phyloP scores from a whole-genome alignment of 2,329 filamentous ascomycete species.

The Drechslerella coelobrocha region DNA sequence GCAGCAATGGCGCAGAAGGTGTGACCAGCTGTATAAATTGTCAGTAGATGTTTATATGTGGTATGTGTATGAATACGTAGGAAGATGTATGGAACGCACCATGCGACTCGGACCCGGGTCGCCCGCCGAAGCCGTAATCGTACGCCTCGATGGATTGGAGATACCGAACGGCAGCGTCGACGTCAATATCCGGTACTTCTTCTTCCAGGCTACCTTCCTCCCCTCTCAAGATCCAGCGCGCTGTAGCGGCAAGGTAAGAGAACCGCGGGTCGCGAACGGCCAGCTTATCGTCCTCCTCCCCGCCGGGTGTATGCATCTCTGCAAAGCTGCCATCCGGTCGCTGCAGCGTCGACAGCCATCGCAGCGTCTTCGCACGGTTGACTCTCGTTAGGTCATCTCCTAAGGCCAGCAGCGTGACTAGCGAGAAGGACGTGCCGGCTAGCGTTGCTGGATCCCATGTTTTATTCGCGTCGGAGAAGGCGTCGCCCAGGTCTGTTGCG shows the following conservation, averaged over 20 bases:
- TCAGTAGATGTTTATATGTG: conserved; percentile 2
- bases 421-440: conserved; percentile 86
- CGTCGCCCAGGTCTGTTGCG: conserved; percentile 66
- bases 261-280: conserved; percentile 86
- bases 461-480: conserved; percentile 58
- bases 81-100: conserved; percentile 62
- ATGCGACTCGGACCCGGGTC: conserved; percentile 80
- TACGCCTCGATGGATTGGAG: conserved; percentile 74
- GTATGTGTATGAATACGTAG: conserved; percentile 27
- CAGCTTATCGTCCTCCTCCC: conserved; percentile 66
- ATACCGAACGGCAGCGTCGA: conserved; percentile 72
- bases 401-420: conserved; percentile 74
- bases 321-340: conserved; percentile 88
- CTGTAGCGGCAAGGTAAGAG: conserved; percentile 81
- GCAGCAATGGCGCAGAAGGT: conserved; percentile 86
- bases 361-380: conserved; percentile 70
- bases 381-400: conserved; percentile 68
- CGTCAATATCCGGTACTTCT: conserved; percentile 74
- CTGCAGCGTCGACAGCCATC: conserved; percentile 79
- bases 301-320: conserved; percentile 65
- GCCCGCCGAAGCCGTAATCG: conserved; percentile 83
- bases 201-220: conserved; percentile 60
- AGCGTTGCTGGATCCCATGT: conserved; percentile 76
- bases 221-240: conserved; percentile 78
- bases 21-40: conserved; percentile 72